These are phyloP conservation scores for Lojkania enalia DNA, from an alignment of 2,329 filamentous ascomycete genomes.

Conservation along the genomic window DNA sequence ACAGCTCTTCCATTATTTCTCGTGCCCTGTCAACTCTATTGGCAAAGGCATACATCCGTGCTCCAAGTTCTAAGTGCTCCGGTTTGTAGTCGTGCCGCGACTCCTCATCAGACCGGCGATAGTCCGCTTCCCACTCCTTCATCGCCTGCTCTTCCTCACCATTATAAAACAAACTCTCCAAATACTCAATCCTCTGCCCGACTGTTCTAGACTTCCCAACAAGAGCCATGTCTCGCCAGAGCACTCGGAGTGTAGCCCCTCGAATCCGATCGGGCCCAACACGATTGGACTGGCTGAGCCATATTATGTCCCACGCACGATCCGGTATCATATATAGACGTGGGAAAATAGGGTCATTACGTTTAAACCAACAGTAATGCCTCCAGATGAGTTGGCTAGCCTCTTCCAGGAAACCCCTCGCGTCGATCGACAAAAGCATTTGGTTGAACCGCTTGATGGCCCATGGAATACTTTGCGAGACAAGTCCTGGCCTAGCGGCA, in stretches of 20 bases:
- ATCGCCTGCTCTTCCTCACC: slow-evolving; percentile 34
- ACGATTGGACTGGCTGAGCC: slow-evolving; percentile 27
- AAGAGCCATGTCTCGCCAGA: slow-evolving; percentile 34
- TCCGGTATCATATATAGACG: slow-evolving; percentile 23
- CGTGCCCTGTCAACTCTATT: slow-evolving; percentile 64
- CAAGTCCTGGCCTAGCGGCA: too few relatives aligned
- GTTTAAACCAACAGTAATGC: slow-evolving; percentile 27
- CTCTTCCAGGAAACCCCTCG: too few relatives aligned
- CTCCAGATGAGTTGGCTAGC: too few relatives aligned
- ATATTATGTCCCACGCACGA: slow-evolving; percentile 41
- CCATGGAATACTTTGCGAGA: too few relatives aligned
- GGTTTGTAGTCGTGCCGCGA: slow-evolving; percentile 30
- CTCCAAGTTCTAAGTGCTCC: slow-evolving; percentile 63
- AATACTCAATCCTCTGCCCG: slow-evolving; percentile 24
- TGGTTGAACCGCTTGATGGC: too few relatives aligned
- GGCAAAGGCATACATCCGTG: slow-evolving; percentile 63
- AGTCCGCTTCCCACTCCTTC: slow-evolving; percentile 35
- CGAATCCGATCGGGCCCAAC: slow-evolving; percentile 18
- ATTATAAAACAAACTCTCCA: slow-evolving; percentile 33
- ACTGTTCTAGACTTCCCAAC: slow-evolving; percentile 20
- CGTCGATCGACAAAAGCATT: too few relatives aligned
- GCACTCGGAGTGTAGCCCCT: slow-evolving; percentile 17
- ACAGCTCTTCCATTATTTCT: slow-evolving; percentile 58
- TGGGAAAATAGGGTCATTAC: slow-evolving; percentile 18
- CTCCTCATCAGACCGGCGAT: slow-evolving; percentile 6